phyloP scores from a whole-genome alignment of 148 eudicot genomes.

The Vaccinium darrowii region DNA sequence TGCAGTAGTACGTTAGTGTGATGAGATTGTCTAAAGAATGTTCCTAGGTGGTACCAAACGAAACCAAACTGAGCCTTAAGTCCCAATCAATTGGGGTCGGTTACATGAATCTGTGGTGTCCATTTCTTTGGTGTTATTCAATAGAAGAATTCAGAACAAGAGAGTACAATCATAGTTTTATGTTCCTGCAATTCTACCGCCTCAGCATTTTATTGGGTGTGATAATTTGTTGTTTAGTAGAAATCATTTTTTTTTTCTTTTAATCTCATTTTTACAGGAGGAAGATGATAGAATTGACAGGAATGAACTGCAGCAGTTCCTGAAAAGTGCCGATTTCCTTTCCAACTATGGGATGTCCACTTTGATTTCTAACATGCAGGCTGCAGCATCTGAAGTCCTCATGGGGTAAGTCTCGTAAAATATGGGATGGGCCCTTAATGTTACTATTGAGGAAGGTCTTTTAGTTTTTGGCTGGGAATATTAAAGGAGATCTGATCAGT shows the following conservation, averaged over 20 bases:
- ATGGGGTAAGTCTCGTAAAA: constrained; percentile 45
- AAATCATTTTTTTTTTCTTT: not conserved
- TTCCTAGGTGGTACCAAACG: not conserved
- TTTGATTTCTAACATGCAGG: constrained; percentile 61
- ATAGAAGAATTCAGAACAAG: not conserved
- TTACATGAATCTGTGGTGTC: too few relatives aligned
- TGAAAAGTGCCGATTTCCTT: constrained; percentile 78
- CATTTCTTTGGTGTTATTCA: not conserved
- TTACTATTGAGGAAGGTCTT: not conserved
- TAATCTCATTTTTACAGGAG: constrained; percentile 48
- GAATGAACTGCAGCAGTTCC: constrained; percentile 71
- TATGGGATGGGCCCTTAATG: not conserved
- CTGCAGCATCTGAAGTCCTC: constrained; percentile 69
- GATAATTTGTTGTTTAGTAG: not conserved
- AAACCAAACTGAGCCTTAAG: too few relatives aligned
- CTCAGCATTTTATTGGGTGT: constrained; percentile 2
- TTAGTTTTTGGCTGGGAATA: not conserved
- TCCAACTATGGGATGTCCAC: constrained; percentile 56
- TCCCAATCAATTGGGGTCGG: too few relatives aligned
- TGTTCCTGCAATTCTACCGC: not conserved
- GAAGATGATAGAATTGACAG: constrained; percentile 67
- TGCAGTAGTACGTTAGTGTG: not conserved
- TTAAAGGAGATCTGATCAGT: not conserved
- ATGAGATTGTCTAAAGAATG: not conserved
- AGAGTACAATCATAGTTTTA: not conserved